Conservation (phyloP, 1,284 basidiomycete species). For the Ganoderma lucidum region DNA sequence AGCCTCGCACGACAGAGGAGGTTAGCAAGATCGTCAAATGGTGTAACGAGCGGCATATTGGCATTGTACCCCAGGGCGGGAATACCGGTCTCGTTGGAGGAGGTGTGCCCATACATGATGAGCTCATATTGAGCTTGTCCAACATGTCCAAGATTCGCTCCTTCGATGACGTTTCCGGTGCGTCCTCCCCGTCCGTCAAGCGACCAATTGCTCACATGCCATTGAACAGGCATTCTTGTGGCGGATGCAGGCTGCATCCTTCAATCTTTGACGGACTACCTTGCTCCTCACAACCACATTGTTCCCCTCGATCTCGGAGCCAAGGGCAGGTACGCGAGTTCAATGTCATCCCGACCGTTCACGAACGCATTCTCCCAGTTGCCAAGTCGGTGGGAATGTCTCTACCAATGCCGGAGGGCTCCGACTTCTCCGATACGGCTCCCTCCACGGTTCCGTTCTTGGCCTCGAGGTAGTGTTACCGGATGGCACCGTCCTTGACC, state of each 20-base stretch:
- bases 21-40: conserved; percentile 89
- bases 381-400: conserved; percentile 98
- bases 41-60: conserved; percentile 83
- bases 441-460: conserved; percentile 93
- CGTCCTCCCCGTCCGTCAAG: conserved; percentile 33
- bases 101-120: conserved; percentile 90
- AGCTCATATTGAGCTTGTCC: conserved; percentile 86
- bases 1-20: conserved; percentile 89
- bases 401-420: conserved; percentile 98
- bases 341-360: background rate
- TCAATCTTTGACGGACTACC: conserved; percentile 89
- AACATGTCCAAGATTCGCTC: conserved; percentile 89
- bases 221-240: conserved; percentile 67
- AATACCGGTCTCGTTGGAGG: conserved; percentile 99
- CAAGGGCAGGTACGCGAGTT: conserved; percentile 84
- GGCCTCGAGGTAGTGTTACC: conserved; percentile 98
- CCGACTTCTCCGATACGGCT: conserved; percentile 93
- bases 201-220: conserved; percentile 23
- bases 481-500: conserved; percentile 94
- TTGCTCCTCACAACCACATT: conserved; percentile 91
- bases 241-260: conserved; percentile 95
- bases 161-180: conserved; percentile 93
- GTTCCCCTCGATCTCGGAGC: conserved; percentile 98
- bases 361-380: conserved; percentile 54
- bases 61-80: conserved; percentile 96